These are phyloP conservation scores for Erythrobasidium hasegawianum DNA, from an alignment of 1,284 basidiomycete genomes.

Conservation along the genomic window DNA sequence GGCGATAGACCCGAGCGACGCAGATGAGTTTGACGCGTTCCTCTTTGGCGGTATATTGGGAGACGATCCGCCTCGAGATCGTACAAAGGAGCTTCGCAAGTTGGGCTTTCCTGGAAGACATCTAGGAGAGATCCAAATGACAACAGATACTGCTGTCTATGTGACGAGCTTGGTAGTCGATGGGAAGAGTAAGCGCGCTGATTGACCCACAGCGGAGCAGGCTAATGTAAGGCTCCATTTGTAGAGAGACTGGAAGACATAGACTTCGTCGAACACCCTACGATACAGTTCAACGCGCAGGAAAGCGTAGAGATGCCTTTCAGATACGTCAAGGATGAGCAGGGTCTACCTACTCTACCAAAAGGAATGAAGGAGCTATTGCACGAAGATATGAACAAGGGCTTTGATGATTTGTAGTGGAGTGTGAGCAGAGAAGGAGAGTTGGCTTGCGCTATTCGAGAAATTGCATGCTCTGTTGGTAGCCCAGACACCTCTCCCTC, in stretches of 20 bases:
- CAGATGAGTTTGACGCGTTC: slow-evolving; percentile 72
- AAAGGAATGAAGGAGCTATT: slow-evolving; percentile 82
- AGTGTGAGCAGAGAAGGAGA: not conserved
- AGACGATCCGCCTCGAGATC: slow-evolving; percentile 82
- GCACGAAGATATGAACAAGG: slow-evolving; percentile 76
- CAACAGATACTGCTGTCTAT: slow-evolving; percentile 91
- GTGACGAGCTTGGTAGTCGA: slow-evolving; percentile 71
- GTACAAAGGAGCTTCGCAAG: slow-evolving; percentile 76
- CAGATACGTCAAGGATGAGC: slow-evolving; percentile 51
- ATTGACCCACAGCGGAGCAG: too few species aligned
- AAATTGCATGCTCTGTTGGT: too few species aligned
- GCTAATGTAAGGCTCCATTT: slow-evolving; percentile 2
- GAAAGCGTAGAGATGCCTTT: slow-evolving; percentile 73
- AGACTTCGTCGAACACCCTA: slow-evolving; percentile 73
- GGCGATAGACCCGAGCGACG: slow-evolving; percentile 68
- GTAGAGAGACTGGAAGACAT: slow-evolving; percentile 67
- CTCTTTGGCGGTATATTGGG: slow-evolving; percentile 59
- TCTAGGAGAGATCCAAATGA: slow-evolving; percentile 83
- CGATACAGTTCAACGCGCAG: slow-evolving; percentile 71
- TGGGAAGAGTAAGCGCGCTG: slow-evolving; percentile 66
- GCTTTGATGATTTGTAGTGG: slow-evolving; percentile 60
- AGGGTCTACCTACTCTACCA: slow-evolving; percentile 67
- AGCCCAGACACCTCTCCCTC: too few species aligned
- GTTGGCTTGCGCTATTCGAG: too few species aligned
- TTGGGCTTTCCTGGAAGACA: slow-evolving; percentile 81